phyloP scores from a whole-genome alignment of 345 rosid genomes.

The Anacardium occidentale region DNA sequence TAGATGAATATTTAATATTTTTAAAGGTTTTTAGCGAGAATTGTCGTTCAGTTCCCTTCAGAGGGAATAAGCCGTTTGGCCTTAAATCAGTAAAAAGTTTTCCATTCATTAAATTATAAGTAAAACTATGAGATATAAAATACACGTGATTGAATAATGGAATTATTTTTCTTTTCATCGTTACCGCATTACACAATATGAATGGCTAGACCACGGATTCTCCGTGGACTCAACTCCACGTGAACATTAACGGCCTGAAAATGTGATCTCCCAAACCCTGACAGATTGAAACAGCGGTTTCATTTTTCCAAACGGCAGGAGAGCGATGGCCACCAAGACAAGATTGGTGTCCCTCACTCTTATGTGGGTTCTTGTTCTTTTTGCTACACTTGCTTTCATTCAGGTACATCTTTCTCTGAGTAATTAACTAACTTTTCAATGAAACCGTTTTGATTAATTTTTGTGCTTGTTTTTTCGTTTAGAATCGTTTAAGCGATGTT shows the following conservation, averaged over 20 bases:
- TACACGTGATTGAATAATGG: no score
- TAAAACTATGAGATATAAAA: no score
- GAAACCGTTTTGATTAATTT: neutral
- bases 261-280: neutral
- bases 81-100: no score
- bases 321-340: conserved; percentile 52
- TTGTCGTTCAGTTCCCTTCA: no score
- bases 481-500: conserved; percentile 60
- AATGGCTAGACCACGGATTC: neutral
- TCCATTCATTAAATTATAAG: no score
- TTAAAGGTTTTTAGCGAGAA: no score
- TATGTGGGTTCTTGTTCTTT: conserved; percentile 56
- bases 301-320: neutral
- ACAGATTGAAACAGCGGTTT: neutral
- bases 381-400: conserved; percentile 62
- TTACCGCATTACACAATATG: neutral
- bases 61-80: no score
- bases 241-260: neutral
- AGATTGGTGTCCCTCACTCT: conserved; percentile 47
- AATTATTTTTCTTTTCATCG: no score
- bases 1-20: no score
- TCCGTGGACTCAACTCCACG: neutral
- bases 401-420: conserved; percentile 45
- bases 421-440: neutral
- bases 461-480: conserved; percentile 2